phyloP scores from a whole-genome alignment of 345 rosid genomes.

The Hibiscus tridactylites region DNA sequence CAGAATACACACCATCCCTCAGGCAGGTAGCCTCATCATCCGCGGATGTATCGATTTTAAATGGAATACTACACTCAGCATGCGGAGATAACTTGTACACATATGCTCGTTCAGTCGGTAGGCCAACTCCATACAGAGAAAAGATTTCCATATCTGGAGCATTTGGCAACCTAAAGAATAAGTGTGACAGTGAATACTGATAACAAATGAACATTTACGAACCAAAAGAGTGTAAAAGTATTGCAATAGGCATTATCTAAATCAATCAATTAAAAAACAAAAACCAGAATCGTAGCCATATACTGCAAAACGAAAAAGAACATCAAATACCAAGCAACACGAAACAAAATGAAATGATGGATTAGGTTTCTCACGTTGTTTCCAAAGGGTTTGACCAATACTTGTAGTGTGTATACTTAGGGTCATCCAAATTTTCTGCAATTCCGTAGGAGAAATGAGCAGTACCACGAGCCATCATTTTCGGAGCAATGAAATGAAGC shows the following conservation, averaged over 20 bases:
- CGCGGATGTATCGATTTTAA: constrained; percentile 41
- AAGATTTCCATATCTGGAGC: constrained; percentile 72
- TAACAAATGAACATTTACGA: not conserved
- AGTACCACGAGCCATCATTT: constrained; percentile 49
- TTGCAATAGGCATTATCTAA: not conserved
- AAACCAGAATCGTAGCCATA: not conserved
- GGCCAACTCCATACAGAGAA: constrained; percentile 66
- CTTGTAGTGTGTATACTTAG: constrained; percentile 46
- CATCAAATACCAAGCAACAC: not conserved
- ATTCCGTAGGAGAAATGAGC: constrained; percentile 64
- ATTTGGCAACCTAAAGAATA: constrained; percentile 44
- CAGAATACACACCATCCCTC: not conserved
- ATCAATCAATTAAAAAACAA: not conserved
- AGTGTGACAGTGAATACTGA: not conserved
- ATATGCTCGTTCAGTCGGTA: constrained; percentile 68
- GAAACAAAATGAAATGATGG: not conserved
- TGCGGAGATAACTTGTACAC: constrained; percentile 42
- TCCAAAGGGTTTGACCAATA: constrained; percentile 74
- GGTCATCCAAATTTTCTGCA: constrained; percentile 59
- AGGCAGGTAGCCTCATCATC: not conserved
- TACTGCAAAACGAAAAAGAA: not conserved
- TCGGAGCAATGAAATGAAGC: constrained; percentile 55
- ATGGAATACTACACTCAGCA: constrained; percentile 54
- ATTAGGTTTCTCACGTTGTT: constrained; percentile 36
- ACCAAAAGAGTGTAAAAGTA: not conserved